Conservation (phyloP, 192 early-diverging fungal genomes). For the Entomortierella beljakovae region DNA sequence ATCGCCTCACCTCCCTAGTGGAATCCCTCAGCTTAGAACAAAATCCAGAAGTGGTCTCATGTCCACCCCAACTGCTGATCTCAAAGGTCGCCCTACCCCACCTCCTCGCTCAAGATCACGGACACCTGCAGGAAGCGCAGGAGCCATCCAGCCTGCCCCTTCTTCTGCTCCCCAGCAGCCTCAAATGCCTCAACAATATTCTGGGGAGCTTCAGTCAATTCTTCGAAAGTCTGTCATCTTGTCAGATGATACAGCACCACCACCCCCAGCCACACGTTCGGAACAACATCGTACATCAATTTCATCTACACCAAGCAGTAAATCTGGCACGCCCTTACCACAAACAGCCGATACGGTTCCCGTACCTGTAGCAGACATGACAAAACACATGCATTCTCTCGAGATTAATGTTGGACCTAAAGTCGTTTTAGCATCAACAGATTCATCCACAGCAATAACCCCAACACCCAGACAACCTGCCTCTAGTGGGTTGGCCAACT, state of each 20-base stretch:
- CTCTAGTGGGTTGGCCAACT: not conserved
- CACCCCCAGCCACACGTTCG: not conserved
- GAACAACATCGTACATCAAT: slow-evolving; percentile 23
- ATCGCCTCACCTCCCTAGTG: slow-evolving; percentile 45
- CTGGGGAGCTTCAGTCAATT: slow-evolving; percentile 40
- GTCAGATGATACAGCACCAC: not conserved
- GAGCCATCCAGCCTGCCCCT: not conserved
- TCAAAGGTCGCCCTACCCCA: slow-evolving; percentile 35
- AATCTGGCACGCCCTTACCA: slow-evolving; percentile 38
- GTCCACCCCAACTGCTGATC: slow-evolving; percentile 36
- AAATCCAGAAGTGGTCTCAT: slow-evolving; percentile 46
- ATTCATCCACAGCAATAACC: not conserved
- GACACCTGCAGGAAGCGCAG: slow-evolving; percentile 42
- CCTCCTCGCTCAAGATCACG: slow-evolving; percentile 43
- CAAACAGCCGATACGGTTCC: slow-evolving; percentile 44
- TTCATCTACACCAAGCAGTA: slow-evolving; percentile 45
- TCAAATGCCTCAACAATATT: slow-evolving; percentile 40
- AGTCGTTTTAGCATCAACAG: slow-evolving; percentile 8
- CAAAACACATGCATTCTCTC: slow-evolving; percentile 40
- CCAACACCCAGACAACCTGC: slow-evolving; percentile 14
- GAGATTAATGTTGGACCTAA: slow-evolving; percentile 22
- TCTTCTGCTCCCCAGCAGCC: slow-evolving; percentile 35
- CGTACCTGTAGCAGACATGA: slow-evolving; percentile 33
- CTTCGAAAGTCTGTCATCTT: slow-evolving; percentile 40
- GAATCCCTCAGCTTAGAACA: slow-evolving; percentile 47